A percentile compares a stretch with the other conserved stretches of the same genome.
These are phyloP conservation scores for Amborella trichopoda DNA, from an alignment of 164 flowering plant species.

Conservation along the genomic window DNA sequence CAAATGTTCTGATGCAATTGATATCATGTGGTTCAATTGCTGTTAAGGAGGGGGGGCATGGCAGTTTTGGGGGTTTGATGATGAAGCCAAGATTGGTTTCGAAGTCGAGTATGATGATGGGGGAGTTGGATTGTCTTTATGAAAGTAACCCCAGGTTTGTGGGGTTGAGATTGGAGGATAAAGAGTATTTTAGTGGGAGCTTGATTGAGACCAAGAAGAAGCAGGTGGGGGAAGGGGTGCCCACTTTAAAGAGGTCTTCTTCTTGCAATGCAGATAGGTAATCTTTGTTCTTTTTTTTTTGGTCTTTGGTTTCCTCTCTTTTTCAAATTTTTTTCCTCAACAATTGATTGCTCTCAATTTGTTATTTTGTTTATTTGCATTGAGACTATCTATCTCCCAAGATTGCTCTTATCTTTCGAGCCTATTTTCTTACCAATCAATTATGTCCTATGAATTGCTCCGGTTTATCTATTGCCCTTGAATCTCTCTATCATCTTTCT, in stretches of 20 bases:
- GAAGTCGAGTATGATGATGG: conserved; percentile 40
- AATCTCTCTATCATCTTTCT: no score
- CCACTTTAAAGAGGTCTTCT: conserved; percentile 60
- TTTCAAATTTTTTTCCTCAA: neutral
- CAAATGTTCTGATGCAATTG: conserved; percentile 79
- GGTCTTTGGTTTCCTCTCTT: neutral
- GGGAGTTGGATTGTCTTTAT: conserved; percentile 59
- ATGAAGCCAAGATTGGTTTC: conserved; percentile 70
- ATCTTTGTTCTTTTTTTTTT: no score
- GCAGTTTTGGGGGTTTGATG: no score
- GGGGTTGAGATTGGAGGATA: conserved; percentile 68
- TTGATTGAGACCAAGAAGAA: conserved; percentile 62
- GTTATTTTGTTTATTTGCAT: no score
- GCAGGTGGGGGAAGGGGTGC: conserved; percentile 31
- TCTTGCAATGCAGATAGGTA: conserved; percentile 92
- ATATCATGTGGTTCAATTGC: conserved; percentile 92
- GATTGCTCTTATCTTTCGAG: no score
- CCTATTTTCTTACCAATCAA: no score
- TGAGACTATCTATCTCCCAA: no score
- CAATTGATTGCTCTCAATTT: no score
- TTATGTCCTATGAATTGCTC: no score
- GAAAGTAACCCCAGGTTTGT: conserved; percentile 59
- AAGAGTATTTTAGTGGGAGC: conserved; percentile 93
- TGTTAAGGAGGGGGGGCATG: conserved; percentile 75
- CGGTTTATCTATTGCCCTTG: no score